Evolutionary conservation across 1,284 basidiomycete genomes (phyloP).

Genomic region (Trametes versicolor): DNA sequence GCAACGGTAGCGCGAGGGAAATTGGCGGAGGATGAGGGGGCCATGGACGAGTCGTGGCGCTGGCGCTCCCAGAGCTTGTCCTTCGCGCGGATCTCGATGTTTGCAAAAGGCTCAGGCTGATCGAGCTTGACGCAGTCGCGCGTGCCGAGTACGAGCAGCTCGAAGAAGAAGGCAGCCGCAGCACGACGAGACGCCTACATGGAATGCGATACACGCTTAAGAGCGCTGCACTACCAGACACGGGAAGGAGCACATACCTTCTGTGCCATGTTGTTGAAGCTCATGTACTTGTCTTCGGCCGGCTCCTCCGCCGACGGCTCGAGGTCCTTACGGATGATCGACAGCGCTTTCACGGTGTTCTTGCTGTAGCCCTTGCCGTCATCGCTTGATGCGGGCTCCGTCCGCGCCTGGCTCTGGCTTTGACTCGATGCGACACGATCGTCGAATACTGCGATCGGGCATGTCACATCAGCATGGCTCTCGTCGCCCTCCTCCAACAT

Average conservation of each 20-base stretch:
- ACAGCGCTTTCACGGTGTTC: constrained; percentile 91
- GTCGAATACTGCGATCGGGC: constrained; percentile 89
- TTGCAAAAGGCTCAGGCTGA: constrained; percentile 82
- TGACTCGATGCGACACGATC: constrained; percentile 61
- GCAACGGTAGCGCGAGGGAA: constrained; percentile 31
- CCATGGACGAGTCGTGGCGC: constrained; percentile 59
- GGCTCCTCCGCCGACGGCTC: constrained; percentile 59
- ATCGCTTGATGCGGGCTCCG: constrained; percentile 49
- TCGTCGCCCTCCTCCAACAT: constrained; percentile 65
- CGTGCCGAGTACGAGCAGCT: constrained; percentile 93
- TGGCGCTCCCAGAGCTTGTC: constrained; percentile 85
- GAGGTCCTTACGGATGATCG: constrained; percentile 83
- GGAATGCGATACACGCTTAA: neutral
- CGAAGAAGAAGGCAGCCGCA: constrained; percentile 97
- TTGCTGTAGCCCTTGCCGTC: constrained; percentile 85
- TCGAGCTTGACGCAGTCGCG: constrained; percentile 88
- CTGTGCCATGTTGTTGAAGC: constrained; percentile 78
- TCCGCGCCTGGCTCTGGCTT: constrained; percentile 42
- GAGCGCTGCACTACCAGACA: neutral
- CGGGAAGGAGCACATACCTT: constrained; percentile 62
- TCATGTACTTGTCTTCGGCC: constrained; percentile 67
- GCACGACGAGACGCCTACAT: constrained; percentile 86
- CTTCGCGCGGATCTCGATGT: constrained; percentile 88
- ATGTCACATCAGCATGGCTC: constrained; percentile 73
- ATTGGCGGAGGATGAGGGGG: constrained; percentile 45